These are phyloP conservation scores for Pichia occidentalis DNA, from an alignment of 805 yeast genomes.

Conservation along the genomic window DNA sequence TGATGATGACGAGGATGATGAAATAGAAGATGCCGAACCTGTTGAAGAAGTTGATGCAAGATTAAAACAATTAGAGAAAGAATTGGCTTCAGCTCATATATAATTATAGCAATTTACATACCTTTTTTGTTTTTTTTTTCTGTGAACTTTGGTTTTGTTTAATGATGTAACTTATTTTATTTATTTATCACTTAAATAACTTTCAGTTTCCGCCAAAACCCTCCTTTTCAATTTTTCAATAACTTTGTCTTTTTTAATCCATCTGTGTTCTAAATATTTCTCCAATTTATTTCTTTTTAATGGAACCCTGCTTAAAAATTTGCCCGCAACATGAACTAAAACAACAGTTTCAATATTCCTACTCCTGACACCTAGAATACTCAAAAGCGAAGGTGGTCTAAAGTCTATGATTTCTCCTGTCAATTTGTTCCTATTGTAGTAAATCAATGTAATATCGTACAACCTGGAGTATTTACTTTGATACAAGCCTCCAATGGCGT, in stretches of 20 bases:
- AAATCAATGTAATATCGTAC: slow-evolving; percentile 51
- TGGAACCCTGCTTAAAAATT: slow-evolving; percentile 43
- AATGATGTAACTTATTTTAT: no score
- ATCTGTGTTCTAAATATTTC: slow-evolving; percentile 67
- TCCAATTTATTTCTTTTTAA: slow-evolving; percentile 50
- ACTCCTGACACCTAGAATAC: slow-evolving; percentile 31
- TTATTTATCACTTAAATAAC: not conserved
- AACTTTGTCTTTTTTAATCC: slow-evolving; percentile 63
- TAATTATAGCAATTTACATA: no score
- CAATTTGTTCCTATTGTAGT: slow-evolving; percentile 24
- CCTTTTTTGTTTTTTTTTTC: no score
- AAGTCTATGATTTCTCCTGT: slow-evolving; percentile 19
- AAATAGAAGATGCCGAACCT: slow-evolving; percentile 46
- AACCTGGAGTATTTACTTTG: slow-evolving; percentile 37
- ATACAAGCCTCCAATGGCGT: slow-evolving; percentile 39
- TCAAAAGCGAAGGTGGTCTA: slow-evolving; percentile 32
- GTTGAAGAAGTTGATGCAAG: slow-evolving; percentile 29
- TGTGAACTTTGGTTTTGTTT: no score
- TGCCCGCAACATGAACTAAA: slow-evolving; percentile 40
- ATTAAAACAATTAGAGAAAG: slow-evolving; percentile 43
- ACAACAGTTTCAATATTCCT: slow-evolving; percentile 29
- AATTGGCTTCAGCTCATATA: slow-evolving; percentile 33
- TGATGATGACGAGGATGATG: slow-evolving; percentile 47
- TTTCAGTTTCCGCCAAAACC: slow-evolving; percentile 10
- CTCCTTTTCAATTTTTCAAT: slow-evolving; percentile 34